Conservation (phyloP, 129 eudicot species). For the Flaveria ramosissima region DNA sequence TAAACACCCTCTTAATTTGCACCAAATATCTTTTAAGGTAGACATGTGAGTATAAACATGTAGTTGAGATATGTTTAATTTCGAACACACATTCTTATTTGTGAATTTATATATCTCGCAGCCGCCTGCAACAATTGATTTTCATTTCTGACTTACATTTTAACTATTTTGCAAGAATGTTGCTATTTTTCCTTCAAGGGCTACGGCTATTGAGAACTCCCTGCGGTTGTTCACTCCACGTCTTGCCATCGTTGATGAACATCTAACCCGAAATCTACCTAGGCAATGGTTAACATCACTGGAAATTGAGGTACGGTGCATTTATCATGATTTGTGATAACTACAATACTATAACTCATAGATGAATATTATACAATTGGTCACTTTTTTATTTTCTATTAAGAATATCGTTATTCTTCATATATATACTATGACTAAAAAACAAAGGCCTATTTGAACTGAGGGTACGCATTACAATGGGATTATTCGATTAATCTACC, state of each 20-base stretch:
- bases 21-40: background rate
- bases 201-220: conserved; percentile 89
- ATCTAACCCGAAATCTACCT: conserved; percentile 71
- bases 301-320: conserved; percentile 64
- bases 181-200: conserved; percentile 94
- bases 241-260: conserved; percentile 97
- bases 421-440: too few relatives aligned
- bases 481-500: too few relatives aligned
- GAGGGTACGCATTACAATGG: too few relatives aligned
- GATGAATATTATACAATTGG: too few relatives aligned
- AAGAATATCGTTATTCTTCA: too few relatives aligned
- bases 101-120: conserved; percentile 12
- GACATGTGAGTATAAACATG: background rate
- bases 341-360: too few relatives aligned
- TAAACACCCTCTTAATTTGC: background rate
- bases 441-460: too few relatives aligned
- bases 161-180: conserved; percentile 58
- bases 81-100: conserved; percentile 27
- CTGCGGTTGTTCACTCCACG: conserved; percentile 84
- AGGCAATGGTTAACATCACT: conserved; percentile 88
- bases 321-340: background rate
- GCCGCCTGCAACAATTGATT: background rate
- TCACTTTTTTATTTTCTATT: too few relatives aligned
- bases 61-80: conserved; percentile 7
- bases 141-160: conserved; percentile 32